These are phyloP conservation scores for Solanum aculeatissimum DNA, from an alignment of 305 asterid genomes.

Conservation along the genomic window DNA sequence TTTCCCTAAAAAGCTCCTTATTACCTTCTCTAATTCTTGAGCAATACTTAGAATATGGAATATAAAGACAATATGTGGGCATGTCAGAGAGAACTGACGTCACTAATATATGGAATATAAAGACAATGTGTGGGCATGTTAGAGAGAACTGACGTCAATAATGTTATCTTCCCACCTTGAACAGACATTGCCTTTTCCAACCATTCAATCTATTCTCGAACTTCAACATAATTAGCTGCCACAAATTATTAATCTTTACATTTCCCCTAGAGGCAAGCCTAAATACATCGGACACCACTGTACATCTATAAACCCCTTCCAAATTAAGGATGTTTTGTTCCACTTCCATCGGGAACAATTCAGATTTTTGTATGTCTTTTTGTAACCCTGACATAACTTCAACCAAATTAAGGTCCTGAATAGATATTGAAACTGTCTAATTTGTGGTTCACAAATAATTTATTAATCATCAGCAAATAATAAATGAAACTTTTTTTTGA, in stretches of 20 bases:
- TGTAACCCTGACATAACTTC: background rate
- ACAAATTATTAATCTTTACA: background rate
- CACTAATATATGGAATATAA: background rate
- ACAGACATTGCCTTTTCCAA: background rate
- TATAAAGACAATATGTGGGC: background rate
- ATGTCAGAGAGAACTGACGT: background rate
- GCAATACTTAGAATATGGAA: background rate
- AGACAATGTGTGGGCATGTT: background rate
- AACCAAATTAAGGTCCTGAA: background rate
- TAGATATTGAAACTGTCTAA: background rate
- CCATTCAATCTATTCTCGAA: background rate
- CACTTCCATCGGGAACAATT: background rate
- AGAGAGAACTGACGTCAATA: background rate
- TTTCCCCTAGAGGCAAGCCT: background rate
- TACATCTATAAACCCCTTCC: background rate
- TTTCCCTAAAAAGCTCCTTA: background rate
- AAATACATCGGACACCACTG: background rate
- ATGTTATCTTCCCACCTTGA: background rate
- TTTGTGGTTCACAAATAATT: background rate
- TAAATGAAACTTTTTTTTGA: background rate
- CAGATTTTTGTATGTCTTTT: background rate
- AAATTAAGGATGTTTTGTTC: background rate
- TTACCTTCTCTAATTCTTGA: background rate
- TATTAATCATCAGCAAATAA: background rate
- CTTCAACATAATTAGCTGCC: background rate